These are phyloP conservation scores for Fonsecaea multimorphosa DNA, from an alignment of 2,329 filamentous ascomycete species.

Conservation along the genomic window DNA sequence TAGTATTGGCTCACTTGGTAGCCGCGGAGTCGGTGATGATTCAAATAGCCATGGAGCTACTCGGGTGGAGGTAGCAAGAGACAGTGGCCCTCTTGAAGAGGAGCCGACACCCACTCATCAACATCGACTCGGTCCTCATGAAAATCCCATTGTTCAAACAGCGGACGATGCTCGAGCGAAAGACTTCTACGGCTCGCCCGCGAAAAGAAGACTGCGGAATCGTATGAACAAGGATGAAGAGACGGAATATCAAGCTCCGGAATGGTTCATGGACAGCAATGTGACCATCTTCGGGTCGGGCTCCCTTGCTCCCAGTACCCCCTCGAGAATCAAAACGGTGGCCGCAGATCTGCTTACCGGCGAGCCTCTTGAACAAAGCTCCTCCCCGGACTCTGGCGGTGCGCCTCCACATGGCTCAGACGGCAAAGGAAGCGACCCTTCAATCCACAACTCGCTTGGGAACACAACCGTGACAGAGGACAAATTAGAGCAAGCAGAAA, in stretches of 20 bases:
- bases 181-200: conserved; percentile 33
- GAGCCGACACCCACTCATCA: conserved; percentile 10
- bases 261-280: conserved; percentile 36
- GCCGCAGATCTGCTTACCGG: conserved; percentile 30
- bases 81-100: conserved; percentile 13
- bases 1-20: conserved; percentile 17
- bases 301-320: conserved; percentile 8
- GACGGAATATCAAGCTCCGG: conserved; percentile 26
- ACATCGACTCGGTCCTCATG: conserved; percentile 4
- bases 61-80: conserved; percentile 23
- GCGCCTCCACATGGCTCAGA: conserved; percentile 14
- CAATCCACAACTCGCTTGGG: neutral
- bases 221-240: conserved; percentile 25
- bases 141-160: conserved; percentile 9
- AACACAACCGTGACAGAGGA: neutral
- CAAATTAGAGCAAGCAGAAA: neutral
- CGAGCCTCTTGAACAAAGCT: conserved; percentile 23
- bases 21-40: conserved; percentile 19
- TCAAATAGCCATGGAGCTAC: conserved; percentile 12
- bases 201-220: conserved; percentile 32
- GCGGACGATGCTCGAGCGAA: conserved; percentile 10
- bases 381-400: conserved; percentile 12
- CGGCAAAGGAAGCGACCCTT: conserved; percentile 3
- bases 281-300: conserved; percentile 26
- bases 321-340: conserved; percentile 28